phyloP scores from a whole-genome alignment of 208 protist genomes.

The Histomonas meleagridis region DNA sequence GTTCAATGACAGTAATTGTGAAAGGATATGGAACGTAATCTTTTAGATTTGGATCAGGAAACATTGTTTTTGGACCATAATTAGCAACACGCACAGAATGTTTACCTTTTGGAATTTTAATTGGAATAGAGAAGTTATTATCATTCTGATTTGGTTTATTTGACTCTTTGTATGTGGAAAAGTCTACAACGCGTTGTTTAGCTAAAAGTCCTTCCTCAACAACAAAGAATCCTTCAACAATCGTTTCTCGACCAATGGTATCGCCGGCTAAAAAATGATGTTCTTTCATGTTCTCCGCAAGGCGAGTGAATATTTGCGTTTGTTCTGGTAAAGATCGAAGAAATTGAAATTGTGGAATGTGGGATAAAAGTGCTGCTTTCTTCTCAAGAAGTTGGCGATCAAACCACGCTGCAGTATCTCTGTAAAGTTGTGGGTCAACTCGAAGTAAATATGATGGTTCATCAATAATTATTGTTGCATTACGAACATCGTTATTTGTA shows the following conservation, averaged over 20 bases:
- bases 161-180: background rate
- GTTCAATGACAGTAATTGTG: background rate
- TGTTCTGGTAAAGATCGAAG: background rate
- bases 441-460: background rate
- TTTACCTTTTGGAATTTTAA: background rate
- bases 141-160: background rate
- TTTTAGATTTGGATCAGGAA: background rate
- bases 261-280: background rate
- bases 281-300: conserved; percentile 1
- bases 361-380: background rate
- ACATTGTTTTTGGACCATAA: conserved; percentile 10
- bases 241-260: background rate
- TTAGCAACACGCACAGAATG: background rate
- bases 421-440: background rate
- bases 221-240: background rate
- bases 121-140: background rate
- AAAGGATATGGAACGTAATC: background rate
- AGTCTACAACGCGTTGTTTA: background rate
- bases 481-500: background rate
- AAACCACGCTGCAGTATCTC: background rate
- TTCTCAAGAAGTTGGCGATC: background rate
- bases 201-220: background rate
- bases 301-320: background rate
- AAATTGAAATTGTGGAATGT: background rate
- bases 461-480: background rate